These are phyloP conservation scores for Gymnopilus junonius DNA, from an alignment of 768 basidiomycete species.

Conservation along the genomic window DNA sequence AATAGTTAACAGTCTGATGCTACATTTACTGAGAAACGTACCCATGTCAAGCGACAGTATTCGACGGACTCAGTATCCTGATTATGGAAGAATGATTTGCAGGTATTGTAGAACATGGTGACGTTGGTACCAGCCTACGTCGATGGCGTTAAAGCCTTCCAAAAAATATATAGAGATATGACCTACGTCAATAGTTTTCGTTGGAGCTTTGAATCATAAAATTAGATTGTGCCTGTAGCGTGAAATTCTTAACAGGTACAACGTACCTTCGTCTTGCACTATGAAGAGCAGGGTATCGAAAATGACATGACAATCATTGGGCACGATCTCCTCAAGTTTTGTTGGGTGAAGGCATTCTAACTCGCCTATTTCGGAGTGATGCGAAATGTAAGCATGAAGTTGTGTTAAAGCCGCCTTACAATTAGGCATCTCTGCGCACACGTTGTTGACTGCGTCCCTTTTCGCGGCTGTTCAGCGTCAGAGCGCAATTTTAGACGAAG, in stretches of 20 bases:
- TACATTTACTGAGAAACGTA: not conserved
- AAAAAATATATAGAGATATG: not conserved
- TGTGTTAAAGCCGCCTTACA: not conserved
- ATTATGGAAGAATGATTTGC: slow-evolving; percentile 17
- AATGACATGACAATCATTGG: slow-evolving; percentile 16
- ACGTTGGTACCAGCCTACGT: slow-evolving; percentile 5
- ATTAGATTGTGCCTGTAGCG: too few species aligned
- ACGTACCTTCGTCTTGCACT: slow-evolving; percentile 9
- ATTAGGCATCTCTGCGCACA: slow-evolving; percentile 15
- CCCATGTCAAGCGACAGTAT: slow-evolving; percentile 17
- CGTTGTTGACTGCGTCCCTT: slow-evolving; percentile 7
- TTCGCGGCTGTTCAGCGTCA: not conserved
- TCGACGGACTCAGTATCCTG: slow-evolving; percentile 3
- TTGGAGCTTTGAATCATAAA: slow-evolving; percentile 3
- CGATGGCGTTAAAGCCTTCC: not conserved
- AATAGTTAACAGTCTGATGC: not conserved
- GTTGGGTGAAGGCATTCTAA: slow-evolving; percentile 8
- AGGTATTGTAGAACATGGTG: slow-evolving; percentile 13
- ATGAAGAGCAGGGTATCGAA: slow-evolving; percentile 15
- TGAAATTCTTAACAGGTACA: not conserved
- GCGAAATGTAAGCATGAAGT: not conserved
- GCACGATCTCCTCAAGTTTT: not conserved
- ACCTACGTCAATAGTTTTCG: slow-evolving; percentile 9
- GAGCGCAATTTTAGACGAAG: too few species aligned
- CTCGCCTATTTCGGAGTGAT: not conserved